Base-by-base conservation (phyloP, 2,329 filamentous ascomycete species). In the Penicillium sp. region DNA sequence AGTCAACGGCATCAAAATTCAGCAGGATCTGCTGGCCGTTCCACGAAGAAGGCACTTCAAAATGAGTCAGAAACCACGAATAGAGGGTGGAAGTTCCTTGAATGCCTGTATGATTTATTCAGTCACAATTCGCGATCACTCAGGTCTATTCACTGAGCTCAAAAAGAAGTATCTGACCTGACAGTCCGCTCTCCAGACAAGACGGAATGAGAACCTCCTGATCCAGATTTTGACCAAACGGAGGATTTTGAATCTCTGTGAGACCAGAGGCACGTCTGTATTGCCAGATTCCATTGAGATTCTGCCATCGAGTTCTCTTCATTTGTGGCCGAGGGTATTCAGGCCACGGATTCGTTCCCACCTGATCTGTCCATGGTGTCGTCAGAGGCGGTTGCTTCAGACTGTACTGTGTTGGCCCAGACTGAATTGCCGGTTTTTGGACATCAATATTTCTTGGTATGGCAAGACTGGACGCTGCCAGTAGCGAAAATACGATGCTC, bases 181-280 rank as follows among this genome's bases (percentile, higher is more conserved):
- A 78, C 12, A 80, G 59, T 2, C 71, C 76, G 57, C 76, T 78
- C 57, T 80, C 77, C 7, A 80, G 61, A 53, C 77, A 80, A 6
- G 76, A 79, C 0, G 77, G 77, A 5, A 80, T 68, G 18, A 80
- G 56, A 0, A 80, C 75, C 25, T 76, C 65, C 4, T 69, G 60
- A 4, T 62, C 62, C 5, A 78, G 64, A 2, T 59, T 61, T 48
- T 73, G 63, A 1, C 69, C 69, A 48, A 74, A 73, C 0, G 76
- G 75, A 1, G 75, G 76, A 18, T 49, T 62, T 3, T 69, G 56
- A 24, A 73, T 56, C 5, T 70, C 73, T 34, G 66, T 60, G 5
- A 69, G 55, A 32, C 62, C 60, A 1, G 64, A 59, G 0, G 73
- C 73, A 54, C 66, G 68, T 32, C 66, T 63, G 48, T 74, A 76